These are phyloP conservation scores for Crithidia acanthocephali DNA, from an alignment of 208 protist species.

Conservation along the genomic window DNA sequence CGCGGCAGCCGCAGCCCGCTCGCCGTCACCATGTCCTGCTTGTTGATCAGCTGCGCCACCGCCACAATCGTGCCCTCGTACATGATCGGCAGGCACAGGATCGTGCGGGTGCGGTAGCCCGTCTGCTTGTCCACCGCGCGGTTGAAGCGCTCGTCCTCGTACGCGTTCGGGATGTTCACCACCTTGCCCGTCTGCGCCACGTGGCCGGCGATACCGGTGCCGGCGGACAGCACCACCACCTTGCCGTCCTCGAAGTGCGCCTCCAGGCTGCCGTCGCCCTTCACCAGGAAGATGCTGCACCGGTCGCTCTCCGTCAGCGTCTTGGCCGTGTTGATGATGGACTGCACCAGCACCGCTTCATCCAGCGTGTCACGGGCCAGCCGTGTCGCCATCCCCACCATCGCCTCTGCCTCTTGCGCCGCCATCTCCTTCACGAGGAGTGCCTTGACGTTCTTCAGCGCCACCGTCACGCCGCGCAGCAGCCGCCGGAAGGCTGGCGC, in stretches of 20 bases:
- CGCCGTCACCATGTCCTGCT: slow-evolving; percentile 64
- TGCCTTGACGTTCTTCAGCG: slow-evolving; percentile 15
- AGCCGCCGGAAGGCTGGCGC: slow-evolving; percentile 15
- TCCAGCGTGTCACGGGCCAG: slow-evolving; percentile 82
- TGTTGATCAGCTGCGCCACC: slow-evolving; percentile 83
- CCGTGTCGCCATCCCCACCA: slow-evolving; percentile 83
- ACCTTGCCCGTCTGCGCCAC: slow-evolving; percentile 58
- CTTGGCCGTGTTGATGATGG: slow-evolving; percentile 84
- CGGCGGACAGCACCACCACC: slow-evolving; percentile 52
- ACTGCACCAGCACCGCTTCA: slow-evolving; percentile 70
- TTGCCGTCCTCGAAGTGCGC: slow-evolving; percentile 81
- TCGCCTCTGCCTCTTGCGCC: slow-evolving; percentile 72
- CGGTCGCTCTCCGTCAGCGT: slow-evolving; percentile 70
- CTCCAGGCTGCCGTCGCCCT: slow-evolving; percentile 52
- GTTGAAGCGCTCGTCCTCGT: slow-evolving; percentile 77
- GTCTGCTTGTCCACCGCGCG: slow-evolving; percentile 66
- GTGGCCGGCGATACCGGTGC: slow-evolving; percentile 72
- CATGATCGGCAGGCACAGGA: slow-evolving; percentile 74
- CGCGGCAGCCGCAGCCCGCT: slow-evolving; percentile 53
- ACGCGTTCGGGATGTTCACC: slow-evolving; percentile 76
- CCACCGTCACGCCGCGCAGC: slow-evolving; percentile 38
- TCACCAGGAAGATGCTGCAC: slow-evolving; percentile 77
- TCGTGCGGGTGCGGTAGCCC: slow-evolving; percentile 72
- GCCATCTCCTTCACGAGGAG: slow-evolving; percentile 24
- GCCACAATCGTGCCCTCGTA: slow-evolving; percentile 74